phyloP scores from a whole-genome alignment of 2,329 filamentous ascomycete genomes.

The Phaeosphaeriaceae sp. region DNA sequence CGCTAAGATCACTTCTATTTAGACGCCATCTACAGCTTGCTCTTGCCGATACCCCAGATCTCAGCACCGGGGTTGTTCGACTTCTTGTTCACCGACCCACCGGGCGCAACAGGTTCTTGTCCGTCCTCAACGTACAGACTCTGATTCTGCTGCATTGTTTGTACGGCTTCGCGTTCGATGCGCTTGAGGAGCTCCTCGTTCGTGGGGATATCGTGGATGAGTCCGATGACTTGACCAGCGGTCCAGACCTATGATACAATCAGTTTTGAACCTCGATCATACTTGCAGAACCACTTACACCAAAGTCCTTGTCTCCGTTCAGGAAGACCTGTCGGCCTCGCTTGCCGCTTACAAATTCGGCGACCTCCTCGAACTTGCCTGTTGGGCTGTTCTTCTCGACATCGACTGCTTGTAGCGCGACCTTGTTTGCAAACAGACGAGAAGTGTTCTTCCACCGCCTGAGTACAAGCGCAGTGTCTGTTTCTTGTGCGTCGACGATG shows the following conservation, averaged over 20 bases:
- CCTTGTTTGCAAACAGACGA: constrained; percentile 88
- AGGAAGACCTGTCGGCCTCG: constrained; percentile 89
- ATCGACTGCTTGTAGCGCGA: constrained; percentile 78
- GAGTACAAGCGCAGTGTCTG: constrained; percentile 87
- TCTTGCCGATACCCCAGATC: constrained; percentile 53
- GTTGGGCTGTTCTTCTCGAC: constrained; percentile 82
- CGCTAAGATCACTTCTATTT: background rate
- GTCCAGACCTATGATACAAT: constrained; percentile 82
- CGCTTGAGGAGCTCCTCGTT: constrained; percentile 54
- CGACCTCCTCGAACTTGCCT: constrained; percentile 89
- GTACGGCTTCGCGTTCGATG: constrained; percentile 56
- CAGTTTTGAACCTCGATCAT: background rate
- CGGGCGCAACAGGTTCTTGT: constrained; percentile 25
- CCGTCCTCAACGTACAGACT: constrained; percentile 43
- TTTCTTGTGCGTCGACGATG: constrained; percentile 88
- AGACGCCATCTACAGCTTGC: constrained; percentile 44
- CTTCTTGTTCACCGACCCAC: constrained; percentile 36
- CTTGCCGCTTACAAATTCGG: constrained; percentile 86
- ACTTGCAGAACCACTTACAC: constrained; percentile 49
- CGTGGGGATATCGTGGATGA: constrained; percentile 61
- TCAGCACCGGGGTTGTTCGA: constrained; percentile 51
- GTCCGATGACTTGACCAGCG: constrained; percentile 86
- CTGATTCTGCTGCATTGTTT: constrained; percentile 49
- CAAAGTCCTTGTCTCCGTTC: constrained; percentile 88
- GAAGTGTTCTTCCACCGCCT: constrained; percentile 93